Evolutionary conservation across 202 grass and related monocot species (phyloP).

Genomic region (Schoenoplectus triqueter): DNA sequence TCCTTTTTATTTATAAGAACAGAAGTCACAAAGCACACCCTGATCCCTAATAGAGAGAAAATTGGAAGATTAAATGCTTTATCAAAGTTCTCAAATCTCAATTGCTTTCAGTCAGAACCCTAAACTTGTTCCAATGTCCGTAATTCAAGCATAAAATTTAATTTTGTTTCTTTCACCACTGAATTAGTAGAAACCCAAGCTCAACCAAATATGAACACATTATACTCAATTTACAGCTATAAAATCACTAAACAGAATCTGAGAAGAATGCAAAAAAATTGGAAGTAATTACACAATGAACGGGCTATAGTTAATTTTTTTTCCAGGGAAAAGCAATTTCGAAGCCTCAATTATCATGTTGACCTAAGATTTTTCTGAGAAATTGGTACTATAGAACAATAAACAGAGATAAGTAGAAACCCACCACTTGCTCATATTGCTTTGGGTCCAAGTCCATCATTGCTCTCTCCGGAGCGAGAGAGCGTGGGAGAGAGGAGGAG

Average conservation of each 20-base stretch:
- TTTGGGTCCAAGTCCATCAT: conserved; percentile 88
- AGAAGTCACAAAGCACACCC: background rate
- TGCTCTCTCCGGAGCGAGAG: conserved; percentile 34
- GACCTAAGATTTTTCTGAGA: background rate
- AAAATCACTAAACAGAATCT: conserved; percentile 36
- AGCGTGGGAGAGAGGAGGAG: background rate
- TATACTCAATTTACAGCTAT: conserved; percentile 38
- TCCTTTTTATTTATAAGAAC: background rate
- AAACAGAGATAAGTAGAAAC: conserved; percentile 30
- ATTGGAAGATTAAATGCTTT: background rate
- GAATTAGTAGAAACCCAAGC: conserved; percentile 22
- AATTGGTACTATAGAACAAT: background rate
- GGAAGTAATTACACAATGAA: conserved; percentile 20
- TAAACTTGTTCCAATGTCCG: background rate
- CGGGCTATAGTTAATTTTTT: conserved; percentile 11
- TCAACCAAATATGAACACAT: conserved; percentile 41
- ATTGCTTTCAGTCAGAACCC: conserved; percentile 31
- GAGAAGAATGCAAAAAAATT: conserved; percentile 35
- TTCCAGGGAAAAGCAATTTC: conserved; percentile 24
- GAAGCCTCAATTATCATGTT: conserved; percentile 20
- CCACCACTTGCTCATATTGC: conserved; percentile 76
- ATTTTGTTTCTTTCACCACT: background rate
- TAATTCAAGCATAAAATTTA: background rate
- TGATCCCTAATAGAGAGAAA: background rate
- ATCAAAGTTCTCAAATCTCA: background rate